These are phyloP conservation scores for Beauveria asiatica DNA, from an alignment of 2,329 filamentous ascomycete genomes.

Conservation along the genomic window DNA sequence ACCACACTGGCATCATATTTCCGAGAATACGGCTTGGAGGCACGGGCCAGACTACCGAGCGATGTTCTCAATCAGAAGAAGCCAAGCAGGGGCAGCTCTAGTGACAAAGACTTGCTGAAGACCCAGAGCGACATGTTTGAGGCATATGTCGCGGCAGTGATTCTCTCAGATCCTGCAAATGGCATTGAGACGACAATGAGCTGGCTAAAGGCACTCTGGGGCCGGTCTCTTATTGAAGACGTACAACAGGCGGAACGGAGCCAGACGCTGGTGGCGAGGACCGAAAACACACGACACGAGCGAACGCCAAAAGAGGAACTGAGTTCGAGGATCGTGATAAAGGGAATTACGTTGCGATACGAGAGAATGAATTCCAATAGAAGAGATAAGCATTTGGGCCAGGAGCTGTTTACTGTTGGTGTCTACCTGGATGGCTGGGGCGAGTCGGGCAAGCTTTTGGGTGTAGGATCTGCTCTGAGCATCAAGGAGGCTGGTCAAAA, in stretches of 20 bases:
- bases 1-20: constrained; percentile 65
- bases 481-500: constrained; percentile 63
- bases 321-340: constrained; percentile 37
- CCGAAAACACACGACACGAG: not conserved
- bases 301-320: constrained; percentile 24
- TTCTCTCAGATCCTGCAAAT: constrained; percentile 55
- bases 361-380: constrained; percentile 42
- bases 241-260: constrained; percentile 32
- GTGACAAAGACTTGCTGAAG: constrained; percentile 54
- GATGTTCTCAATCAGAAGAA: constrained; percentile 27
- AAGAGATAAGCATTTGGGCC: constrained; percentile 44
- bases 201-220: constrained; percentile 75
- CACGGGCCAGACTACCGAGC: constrained; percentile 48
- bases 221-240: constrained; percentile 49
- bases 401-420: constrained; percentile 54
- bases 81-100: constrained; percentile 23
- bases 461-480: constrained; percentile 52
- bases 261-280: constrained; percentile 15
- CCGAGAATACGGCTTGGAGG: constrained; percentile 60
- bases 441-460: constrained; percentile 52
- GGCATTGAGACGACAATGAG: constrained; percentile 53
- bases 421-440: constrained; percentile 62
- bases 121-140: constrained; percentile 83
- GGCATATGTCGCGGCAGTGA: constrained; percentile 74
- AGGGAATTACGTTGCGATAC: constrained; percentile 53